These are phyloP conservation scores for Schoenoplectus triqueter DNA, from an alignment of 202 grass and related monocot species.

Conservation along the genomic window DNA sequence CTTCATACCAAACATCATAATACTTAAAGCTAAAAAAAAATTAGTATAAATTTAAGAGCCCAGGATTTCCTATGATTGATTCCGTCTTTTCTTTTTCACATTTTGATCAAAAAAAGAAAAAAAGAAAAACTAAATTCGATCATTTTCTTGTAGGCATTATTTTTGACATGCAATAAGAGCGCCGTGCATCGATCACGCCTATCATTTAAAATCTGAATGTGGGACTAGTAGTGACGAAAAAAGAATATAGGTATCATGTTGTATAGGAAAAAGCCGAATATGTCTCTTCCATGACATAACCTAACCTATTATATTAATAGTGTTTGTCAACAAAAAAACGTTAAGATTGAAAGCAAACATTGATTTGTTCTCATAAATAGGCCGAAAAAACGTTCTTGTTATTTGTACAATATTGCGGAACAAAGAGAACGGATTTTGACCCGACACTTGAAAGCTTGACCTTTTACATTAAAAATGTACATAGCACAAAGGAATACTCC, in stretches of 20 bases:
- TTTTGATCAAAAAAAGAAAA: neutral
- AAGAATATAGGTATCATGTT: neutral
- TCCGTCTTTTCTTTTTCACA: neutral
- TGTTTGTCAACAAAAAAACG: neutral
- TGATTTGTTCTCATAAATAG: neutral
- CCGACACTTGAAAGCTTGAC: slow-evolving; percentile 14
- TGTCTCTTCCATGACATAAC: neutral
- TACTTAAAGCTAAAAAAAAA: neutral
- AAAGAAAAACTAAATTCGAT: too few species aligned
- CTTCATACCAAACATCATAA: neutral
- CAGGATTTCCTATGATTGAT: too few species aligned
- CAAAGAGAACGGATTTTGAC: slow-evolving; percentile 10
- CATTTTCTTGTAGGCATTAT: too few species aligned
- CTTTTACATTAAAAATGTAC: slow-evolving; percentile 32
- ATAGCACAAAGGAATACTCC: neutral
- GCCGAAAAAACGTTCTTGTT: neutral
- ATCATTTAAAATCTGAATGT: neutral
- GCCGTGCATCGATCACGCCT: neutral
- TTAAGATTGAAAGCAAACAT: neutral
- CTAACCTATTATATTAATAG: neutral
- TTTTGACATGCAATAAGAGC: neutral
- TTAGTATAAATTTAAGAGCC: neutral
- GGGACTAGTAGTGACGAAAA: neutral
- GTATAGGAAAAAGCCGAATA: neutral
- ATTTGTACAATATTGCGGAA: neutral